These are phyloP conservation scores for Aegilops tauschii DNA, from an alignment of 176 grass and related monocot species.

Conservation along the genomic window DNA sequence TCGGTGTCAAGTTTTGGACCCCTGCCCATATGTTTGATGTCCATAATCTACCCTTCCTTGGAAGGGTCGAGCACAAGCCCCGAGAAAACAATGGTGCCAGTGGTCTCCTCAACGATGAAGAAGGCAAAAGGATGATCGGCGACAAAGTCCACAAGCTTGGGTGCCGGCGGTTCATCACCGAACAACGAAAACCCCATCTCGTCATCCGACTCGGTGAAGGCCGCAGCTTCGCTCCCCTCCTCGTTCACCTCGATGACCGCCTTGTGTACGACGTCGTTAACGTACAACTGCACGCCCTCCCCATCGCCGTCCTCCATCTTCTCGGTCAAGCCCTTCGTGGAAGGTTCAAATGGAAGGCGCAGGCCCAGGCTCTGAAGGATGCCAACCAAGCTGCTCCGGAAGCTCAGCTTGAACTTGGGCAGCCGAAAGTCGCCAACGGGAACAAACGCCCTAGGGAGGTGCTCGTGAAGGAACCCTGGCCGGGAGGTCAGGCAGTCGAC, in stretches of 20 bases:
- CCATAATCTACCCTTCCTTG: not conserved
- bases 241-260: not conserved
- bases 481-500: not conserved
- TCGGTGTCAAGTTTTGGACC: too few relatives aligned
- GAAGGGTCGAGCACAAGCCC: not conserved
- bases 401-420: conserved; percentile 28
- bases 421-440: not conserved
- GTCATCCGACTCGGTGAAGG: not conserved
- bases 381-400: not conserved
- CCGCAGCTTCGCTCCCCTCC: not conserved
- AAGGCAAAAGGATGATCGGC: not conserved
- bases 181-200: not conserved
- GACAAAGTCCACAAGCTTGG: not conserved
- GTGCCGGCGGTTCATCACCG: not conserved
- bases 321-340: not conserved
- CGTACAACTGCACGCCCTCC: not conserved
- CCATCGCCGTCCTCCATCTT: not conserved
- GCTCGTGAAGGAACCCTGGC: not conserved
- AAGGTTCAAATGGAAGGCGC: not conserved
- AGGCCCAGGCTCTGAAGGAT: not conserved
- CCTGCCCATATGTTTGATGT: too few relatives aligned
- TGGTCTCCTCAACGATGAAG: not conserved
- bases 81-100: not conserved
- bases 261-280: not conserved
- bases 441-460: not conserved